Base-by-base conservation (phyloP, 345 rosid species). In the Populus nigra region DNA sequence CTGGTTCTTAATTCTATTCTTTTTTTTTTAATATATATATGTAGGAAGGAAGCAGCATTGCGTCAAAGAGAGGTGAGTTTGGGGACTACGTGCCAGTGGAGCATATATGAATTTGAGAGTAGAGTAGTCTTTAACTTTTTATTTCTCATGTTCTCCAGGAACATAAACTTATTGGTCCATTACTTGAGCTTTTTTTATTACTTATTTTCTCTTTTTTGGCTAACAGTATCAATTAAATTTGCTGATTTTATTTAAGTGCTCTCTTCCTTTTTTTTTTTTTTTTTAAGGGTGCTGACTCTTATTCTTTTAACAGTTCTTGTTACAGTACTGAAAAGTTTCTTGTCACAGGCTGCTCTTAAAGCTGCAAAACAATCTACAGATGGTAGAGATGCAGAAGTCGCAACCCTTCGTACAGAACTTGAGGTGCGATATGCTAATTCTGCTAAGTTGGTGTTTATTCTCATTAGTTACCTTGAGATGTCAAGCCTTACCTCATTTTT, bases 41-140 rank as follows among this genome's bases (percentile, higher is more conserved):
- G 76, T 86, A 93, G 98, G 88, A 93, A 93, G 81, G 98, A 93
- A 87, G 98, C 94, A 77, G 95, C 94, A 69, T 80, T 93, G 83
- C 91, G 94, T 41, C 94, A 91, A 81, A 88, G 94, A 88, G 98
- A 93, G 93, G 98, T 93, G 78, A 80, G 86, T 69, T 72, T 11
- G 69, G 74, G 61, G 61, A 31, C 70, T 8, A 47, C 12, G 25
- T 65, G 38, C 50, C 65, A 68, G 49, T 29, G 43, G 39, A 59
- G 53, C 29, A 5, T n/a, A 63, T 69, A 8, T 69, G 68, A 80
- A 25, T 35, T 2, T 68, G 63, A 25, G 33, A 49, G 17, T 76
- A 39, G 61, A 74, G 16, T 71, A 57, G 17, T 65, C 61, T 50
- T 36, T 43, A 16, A 41, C 41, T 8, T 69, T 35, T 59, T 22